These are phyloP conservation scores for Prunus yedoensis DNA, from an alignment of 331 rosid genomes.

Conservation along the genomic window DNA sequence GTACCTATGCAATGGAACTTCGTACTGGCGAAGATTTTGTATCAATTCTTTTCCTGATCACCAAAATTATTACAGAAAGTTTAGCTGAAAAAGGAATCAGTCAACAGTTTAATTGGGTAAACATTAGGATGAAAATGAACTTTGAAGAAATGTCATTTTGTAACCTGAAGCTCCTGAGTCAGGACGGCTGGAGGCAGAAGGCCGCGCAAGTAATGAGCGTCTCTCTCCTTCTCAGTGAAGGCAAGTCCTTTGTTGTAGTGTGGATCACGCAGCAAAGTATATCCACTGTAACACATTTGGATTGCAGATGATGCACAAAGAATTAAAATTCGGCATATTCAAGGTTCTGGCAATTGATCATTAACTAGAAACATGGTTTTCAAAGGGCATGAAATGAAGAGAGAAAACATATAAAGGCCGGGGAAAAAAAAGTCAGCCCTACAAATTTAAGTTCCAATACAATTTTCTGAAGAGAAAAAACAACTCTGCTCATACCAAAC, in stretches of 20 bases:
- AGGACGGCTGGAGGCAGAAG: conserved; percentile 72
- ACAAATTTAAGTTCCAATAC: not conserved
- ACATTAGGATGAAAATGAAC: not conserved
- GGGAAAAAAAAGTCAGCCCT: no score
- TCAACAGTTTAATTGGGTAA: not conserved
- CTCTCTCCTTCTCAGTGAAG: conserved; percentile 88
- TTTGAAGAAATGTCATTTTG: not conserved
- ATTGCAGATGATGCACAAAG: conserved; percentile 12
- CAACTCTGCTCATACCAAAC: not conserved
- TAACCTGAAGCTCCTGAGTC: conserved; percentile 83
- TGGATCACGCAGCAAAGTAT: conserved; percentile 81
- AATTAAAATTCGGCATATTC: not conserved
- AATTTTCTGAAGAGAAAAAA: not conserved
- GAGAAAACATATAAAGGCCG: not conserved
- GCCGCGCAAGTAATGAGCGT: conserved; percentile 95
- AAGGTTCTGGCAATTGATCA: not conserved
- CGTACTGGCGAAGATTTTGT: conserved; percentile 66
- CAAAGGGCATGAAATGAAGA: not conserved
- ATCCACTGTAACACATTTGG: conserved; percentile 54
- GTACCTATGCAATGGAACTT: conserved; percentile 85
- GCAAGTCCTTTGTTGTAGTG: conserved; percentile 93
- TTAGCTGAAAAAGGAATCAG: not conserved
- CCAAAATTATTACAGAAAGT: conserved; percentile 1
- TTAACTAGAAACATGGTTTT: not conserved
- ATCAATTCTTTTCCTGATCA: conserved; percentile 71